Base-by-base conservation (phyloP, 75 land plant genomes). In the Cryptomeria japonica region DNA sequence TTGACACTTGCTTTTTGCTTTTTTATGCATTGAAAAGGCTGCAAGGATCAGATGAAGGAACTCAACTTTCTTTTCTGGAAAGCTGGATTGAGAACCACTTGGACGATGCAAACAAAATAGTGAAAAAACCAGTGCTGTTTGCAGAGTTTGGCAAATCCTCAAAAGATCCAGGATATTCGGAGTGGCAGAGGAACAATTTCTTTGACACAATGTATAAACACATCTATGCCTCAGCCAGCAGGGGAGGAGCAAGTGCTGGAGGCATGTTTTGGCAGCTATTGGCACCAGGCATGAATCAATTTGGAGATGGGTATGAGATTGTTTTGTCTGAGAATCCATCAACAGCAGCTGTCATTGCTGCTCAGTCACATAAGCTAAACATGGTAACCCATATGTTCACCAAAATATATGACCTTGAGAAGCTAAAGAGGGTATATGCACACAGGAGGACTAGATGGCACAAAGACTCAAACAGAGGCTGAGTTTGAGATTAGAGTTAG, bases 191-290 rank as follows among this genome's bases (percentile, higher is more conserved):
- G 70, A 93, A 93, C 76, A 37, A n/a, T 2, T 13, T 94, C 42
- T 93, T 93, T 91, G 88, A 34, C 12, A 83, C 91, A 2, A 90
- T 96, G 18, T 96, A 95, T 85, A 91, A 80, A 85, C 89, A 90
- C 51, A 89, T 96, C 36, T 95, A 93, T 80, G 32, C 88, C n/a
- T 96, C 99, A 0, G 98, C 96, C 1, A 90, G 88, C 61, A 86
- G 76, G 14, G 96, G 95, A 22, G 96, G 98, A 3, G 90, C 94
- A 14, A 94, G 93, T 38, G 96, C 91, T 1, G 99, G 99, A 4
- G 92, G 96, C 16, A 86, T 97, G 31, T 95, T 96, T 49, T 97
- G 99, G 99, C 99, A 97, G 85, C 95, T 97, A 25, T 51, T 94
- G 70, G 76, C 93, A 5, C 88, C 89, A 80, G 97, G 94, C 13